Conservation (phyloP, 2,329 filamentous ascomycete genomes). For the Whalleya microplaca region DNA sequence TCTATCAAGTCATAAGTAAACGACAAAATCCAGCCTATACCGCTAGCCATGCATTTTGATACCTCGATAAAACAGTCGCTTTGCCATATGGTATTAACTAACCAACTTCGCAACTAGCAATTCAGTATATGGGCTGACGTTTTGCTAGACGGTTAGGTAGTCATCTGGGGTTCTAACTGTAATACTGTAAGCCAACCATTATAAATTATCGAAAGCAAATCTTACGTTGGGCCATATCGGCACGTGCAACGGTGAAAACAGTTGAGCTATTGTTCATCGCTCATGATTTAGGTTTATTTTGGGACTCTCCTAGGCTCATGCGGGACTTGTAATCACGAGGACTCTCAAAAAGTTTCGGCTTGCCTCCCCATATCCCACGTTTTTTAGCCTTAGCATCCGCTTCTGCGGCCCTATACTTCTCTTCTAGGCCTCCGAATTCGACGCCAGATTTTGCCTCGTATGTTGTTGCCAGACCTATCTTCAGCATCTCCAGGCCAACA, state of each 20-base stretch:
- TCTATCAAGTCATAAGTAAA: neutral
- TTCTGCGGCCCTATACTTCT: conserved; percentile 68
- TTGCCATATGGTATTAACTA: neutral
- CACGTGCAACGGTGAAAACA: neutral
- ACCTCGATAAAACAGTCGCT: neutral
- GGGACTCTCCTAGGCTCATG: conserved; percentile 39
- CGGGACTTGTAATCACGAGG: conserved; percentile 84
- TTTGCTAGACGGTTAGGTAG: neutral
- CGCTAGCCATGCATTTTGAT: neutral
- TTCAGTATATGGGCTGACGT: neutral
- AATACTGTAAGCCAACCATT: neutral
- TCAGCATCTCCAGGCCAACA: conserved; percentile 89
- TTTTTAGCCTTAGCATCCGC: conserved; percentile 66
- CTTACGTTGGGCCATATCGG: neutral
- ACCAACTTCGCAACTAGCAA: neutral
- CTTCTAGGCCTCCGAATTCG: conserved; percentile 79
- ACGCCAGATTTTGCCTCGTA: conserved; percentile 91
- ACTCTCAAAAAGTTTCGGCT: conserved; percentile 70
- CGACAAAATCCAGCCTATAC: too few species aligned
- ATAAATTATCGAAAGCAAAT: neutral
- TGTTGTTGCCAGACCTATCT: conserved; percentile 80
- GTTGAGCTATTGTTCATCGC: conserved; percentile 2
- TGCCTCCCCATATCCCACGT: conserved; percentile 76
- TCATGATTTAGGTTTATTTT: conserved; percentile 23
- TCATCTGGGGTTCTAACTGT: neutral